Percentiles rank a stretch among this genome's conserved stretches.
These are phyloP conservation scores for Citrus reticulata DNA, from an alignment of 345 rosid species.

Conservation along the genomic window DNA sequence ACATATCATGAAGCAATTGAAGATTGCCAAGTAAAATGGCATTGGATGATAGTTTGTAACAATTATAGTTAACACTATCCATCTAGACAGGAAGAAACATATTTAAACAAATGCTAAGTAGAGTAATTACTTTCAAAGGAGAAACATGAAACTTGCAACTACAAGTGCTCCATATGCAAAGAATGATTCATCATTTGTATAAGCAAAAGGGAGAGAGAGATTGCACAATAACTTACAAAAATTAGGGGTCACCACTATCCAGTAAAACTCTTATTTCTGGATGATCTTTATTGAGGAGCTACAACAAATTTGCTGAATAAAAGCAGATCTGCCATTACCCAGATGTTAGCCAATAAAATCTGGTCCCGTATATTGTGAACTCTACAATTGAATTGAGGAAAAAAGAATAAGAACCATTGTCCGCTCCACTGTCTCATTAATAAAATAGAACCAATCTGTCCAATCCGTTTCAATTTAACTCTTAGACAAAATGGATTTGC, in stretches of 20 bases:
- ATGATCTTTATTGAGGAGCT: conserved; percentile 19
- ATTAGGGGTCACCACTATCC: neutral
- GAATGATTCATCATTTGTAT: neutral
- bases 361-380: neutral
- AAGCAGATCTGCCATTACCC: conserved; percentile 12
- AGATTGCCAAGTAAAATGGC: neutral
- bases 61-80: neutral
- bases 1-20: neutral
- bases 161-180: neutral
- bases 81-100: neutral
- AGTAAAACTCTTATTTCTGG: conserved; percentile 15
- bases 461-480: conserved; percentile 12
- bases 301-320: conserved; percentile 18
- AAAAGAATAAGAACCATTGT: conserved; percentile 17
- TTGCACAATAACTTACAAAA: conserved; percentile 12
- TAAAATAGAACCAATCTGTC: neutral
- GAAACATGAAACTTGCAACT: neutral
- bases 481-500: conserved; percentile 36
- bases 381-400: conserved; percentile 9
- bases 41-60: neutral
- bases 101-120: neutral
- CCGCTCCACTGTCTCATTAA: conserved; percentile 3
- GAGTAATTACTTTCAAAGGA: neutral
- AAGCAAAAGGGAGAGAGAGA: neutral
- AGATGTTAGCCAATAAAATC: conserved; percentile 7